These are phyloP conservation scores for Mycocentrospora acerina DNA, from an alignment of 2,329 filamentous ascomycete genomes.

Conservation along the genomic window DNA sequence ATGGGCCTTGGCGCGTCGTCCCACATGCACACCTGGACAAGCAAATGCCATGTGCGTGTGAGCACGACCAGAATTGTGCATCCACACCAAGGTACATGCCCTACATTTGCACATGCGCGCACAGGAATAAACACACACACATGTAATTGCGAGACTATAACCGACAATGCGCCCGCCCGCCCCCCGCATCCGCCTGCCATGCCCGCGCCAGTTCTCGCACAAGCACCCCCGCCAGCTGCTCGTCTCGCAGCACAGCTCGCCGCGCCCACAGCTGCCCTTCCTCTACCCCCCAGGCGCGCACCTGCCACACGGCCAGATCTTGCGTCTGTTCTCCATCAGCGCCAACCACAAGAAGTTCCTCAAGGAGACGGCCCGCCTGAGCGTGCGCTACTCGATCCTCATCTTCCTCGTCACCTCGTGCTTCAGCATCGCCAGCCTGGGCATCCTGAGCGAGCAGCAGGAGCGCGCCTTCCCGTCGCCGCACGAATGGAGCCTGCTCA, in stretches of 20 bases:
- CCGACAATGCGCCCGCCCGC: too few relatives aligned
- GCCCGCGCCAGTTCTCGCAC: conserved; percentile 60
- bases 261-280: conserved; percentile 66
- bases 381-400: conserved; percentile 66
- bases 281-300: conserved; percentile 57
- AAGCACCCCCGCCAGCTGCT: conserved; percentile 57
- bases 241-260: conserved; percentile 41
- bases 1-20: conserved; percentile 18
- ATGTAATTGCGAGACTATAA: too few relatives aligned
- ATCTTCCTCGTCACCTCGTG: conserved; percentile 66
- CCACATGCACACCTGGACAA: conserved; percentile 4
- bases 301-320: conserved; percentile 48
- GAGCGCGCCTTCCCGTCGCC: conserved; percentile 80
- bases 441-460: conserved; percentile 70
- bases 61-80: too few relatives aligned
- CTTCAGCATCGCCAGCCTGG: conserved; percentile 62
- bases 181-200: conserved; percentile 15
- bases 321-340: conserved; percentile 70
- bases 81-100: too few relatives aligned
- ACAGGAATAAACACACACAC: too few relatives aligned
- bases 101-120: too few relatives aligned
- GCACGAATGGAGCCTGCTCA: conserved; percentile 74
- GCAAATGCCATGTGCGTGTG: too few relatives aligned
- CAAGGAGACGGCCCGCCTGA: conserved; percentile 68
- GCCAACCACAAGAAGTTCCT: conserved; percentile 70